phyloP scores from a whole-genome alignment of 1,139 yeast species.

The Blastobotrys capitulatus region DNA sequence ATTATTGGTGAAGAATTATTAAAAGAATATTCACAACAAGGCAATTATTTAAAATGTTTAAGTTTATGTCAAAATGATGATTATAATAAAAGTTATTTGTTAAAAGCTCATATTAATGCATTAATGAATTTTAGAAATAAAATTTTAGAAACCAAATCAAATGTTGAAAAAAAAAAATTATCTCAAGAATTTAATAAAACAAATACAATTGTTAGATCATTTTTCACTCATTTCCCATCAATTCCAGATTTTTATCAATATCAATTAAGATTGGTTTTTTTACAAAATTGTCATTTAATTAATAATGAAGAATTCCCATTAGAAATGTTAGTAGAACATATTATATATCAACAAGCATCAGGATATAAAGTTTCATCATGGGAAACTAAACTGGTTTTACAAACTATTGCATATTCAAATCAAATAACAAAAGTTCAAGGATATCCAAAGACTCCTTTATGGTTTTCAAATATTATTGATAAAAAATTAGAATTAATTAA shows the following conservation, averaged over 20 bases:
- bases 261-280: constrained; percentile 37
- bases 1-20: neutral
- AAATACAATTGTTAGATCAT: constrained; percentile 22
- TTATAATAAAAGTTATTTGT: constrained; percentile 9
- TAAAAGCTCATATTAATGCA: constrained; percentile 27
- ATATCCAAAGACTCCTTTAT: neutral
- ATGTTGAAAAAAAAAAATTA: constrained; percentile 9
- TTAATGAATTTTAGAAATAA: constrained; percentile 10
- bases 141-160: neutral
- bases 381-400: constrained; percentile 30
- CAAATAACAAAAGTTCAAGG: constrained; percentile 11
- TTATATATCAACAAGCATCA: constrained; percentile 29
- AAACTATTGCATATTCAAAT: constrained; percentile 29
- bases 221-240: constrained; percentile 29
- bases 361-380: constrained; percentile 27
- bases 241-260: constrained; percentile 33
- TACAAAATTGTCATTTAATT: constrained; percentile 37
- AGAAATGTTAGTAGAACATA: constrained; percentile 23
- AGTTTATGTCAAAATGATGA: neutral
- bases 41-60: constrained; percentile 16
- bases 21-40: constrained; percentile 4
- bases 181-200: constrained; percentile 6
- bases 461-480: constrained; percentile 12
- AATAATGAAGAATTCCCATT: constrained; percentile 35
- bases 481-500: constrained; percentile 26